Evolutionary conservation across 164 flowering plant genomes (phyloP).

Genomic region (Litsea cubeba): DNA sequence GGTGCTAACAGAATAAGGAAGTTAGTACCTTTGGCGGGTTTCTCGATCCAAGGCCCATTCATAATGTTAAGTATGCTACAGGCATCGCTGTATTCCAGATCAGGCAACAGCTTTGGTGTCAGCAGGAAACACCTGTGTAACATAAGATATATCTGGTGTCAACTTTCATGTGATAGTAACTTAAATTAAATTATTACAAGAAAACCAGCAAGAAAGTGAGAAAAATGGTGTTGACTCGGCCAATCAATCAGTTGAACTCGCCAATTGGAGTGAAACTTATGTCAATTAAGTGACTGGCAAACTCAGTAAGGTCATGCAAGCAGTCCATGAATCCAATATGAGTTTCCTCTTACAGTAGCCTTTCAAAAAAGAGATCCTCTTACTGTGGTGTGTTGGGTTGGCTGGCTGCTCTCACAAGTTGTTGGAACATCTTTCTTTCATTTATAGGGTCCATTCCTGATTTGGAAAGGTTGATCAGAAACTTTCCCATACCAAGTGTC

Average conservation of each 20-base stretch:
- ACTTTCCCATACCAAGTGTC: not conserved
- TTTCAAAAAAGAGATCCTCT: conserved; percentile 18
- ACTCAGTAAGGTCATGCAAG: not conserved
- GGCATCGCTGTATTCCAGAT: conserved; percentile 72
- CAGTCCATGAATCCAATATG: not conserved
- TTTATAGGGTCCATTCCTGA: conserved; percentile 97
- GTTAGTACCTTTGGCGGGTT: conserved; percentile 59
- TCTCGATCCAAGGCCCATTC: conserved; percentile 91
- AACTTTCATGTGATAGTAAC: not conserved
- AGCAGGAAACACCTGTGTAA: conserved; percentile 77
- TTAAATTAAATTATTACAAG: not conserved
- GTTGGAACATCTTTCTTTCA: conserved; percentile 98
- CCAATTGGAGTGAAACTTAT: not conserved
- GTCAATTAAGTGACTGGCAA: not conserved
- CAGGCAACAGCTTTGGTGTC: conserved; percentile 84
- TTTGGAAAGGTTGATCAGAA: not conserved
- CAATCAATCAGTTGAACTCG: not conserved
- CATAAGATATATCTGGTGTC: not conserved
- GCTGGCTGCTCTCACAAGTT: conserved; percentile 90
- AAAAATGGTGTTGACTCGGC: too few species aligned
- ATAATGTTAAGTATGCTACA: conserved; percentile 73
- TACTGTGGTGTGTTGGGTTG: conserved; percentile 94
- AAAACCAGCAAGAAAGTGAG: not conserved
- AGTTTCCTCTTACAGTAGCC: too few species aligned
- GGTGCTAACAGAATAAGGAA: not conserved